Base-by-base conservation (phyloP, 2,329 filamentous ascomycete species). In the Fonsecaea monophora region DNA sequence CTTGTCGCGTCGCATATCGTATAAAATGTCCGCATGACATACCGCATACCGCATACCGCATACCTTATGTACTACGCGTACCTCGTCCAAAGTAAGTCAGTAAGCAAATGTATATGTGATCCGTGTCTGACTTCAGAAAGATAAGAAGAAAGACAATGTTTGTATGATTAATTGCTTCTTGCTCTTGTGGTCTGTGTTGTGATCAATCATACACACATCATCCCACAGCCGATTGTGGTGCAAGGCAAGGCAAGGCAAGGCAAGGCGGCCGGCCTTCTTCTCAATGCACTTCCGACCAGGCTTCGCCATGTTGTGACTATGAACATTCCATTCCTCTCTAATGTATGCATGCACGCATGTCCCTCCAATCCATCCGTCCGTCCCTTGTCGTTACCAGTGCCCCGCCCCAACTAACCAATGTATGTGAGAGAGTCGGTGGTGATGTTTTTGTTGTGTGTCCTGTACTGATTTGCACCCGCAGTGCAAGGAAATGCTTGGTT, bases 401-500 rank as follows among this genome's bases (percentile, higher is more conserved):
- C 40, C 40, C 40, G 0, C 15, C 15, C n/a, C 7, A 21, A 48
- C 7, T 50, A 30, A 30, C 45, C 45, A 50, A 50, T 50, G 45
- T 25, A 50, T 50, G 45, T 50, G 40, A 18, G 40, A 18, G 45
- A 50, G 45, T 50, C 25, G 45, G 21, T 13, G 45, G 25, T 50
- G 4, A 50, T 45, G 21, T 50, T 50, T 50, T 50, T 50, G 45
- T 45, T 45, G 40, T 45, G 40, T 50, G 8, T 21, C 5, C 42
- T 10, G 15, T 50, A 4, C 45, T 21, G 45, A 25, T 25, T 50
- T 30, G 45, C 21, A 25, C 45, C 7, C 45, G 45, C 10, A 18
- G 21, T 50, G 45, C 45, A 25, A 30, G 45, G 10, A 50, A 50
- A 50, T 50, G 45, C 45, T 25, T 50, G 18, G 10, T 50, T 50